Conservation (phyloP, 768 basidiomycete species). For the Suillus bovinus region DNA sequence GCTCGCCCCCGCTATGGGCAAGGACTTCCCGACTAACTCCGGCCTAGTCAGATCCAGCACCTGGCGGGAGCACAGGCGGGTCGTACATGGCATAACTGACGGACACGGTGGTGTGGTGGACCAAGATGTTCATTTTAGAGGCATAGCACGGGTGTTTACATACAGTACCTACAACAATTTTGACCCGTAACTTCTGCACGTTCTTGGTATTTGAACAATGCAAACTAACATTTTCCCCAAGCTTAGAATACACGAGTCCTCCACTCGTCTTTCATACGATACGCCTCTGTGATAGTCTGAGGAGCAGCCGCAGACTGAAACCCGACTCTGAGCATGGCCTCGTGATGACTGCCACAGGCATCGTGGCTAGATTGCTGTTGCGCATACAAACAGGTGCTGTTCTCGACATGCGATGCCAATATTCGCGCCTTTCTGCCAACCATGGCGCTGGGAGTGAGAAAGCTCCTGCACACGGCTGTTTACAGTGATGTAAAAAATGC, state of each 20-base stretch:
- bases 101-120: too few species aligned
- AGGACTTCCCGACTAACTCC: too few species aligned
- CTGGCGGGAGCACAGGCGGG: too few species aligned
- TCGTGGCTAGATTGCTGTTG: neutral
- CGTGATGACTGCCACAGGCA: neutral
- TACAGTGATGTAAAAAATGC: neutral
- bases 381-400: neutral
- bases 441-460: neutral
- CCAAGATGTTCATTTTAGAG: too few species aligned
- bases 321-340: neutral
- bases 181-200: neutral
- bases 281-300: slow-evolving; percentile 2
- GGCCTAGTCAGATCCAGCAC: too few species aligned
- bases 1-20: too few species aligned
- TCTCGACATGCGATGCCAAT: neutral
- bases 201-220: neutral
- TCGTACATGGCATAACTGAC: too few species aligned
- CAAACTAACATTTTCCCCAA: neutral
- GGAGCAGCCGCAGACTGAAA: neutral
- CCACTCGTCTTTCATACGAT: neutral
- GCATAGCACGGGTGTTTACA: neutral
- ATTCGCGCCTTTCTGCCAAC: neutral
- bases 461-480: neutral
- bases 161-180: neutral
- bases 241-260: neutral